A percentile compares a stretch with the other conserved stretches of the same genome.
These are phyloP conservation scores for Aspergillus persii DNA, from an alignment of 2,329 filamentous ascomycete genomes.

Conservation along the genomic window DNA sequence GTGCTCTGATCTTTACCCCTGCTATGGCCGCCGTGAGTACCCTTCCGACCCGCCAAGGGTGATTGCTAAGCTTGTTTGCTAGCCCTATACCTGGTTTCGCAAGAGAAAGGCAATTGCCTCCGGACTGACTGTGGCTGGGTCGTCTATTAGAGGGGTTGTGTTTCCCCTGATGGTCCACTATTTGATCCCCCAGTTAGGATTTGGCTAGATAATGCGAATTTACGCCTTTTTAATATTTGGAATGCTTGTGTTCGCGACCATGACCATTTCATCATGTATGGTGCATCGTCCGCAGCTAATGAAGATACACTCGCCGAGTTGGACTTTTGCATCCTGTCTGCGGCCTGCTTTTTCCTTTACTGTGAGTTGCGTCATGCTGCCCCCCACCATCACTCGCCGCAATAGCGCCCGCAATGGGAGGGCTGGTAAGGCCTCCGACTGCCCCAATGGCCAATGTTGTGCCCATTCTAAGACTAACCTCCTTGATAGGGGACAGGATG, in stretches of 20 bases:
- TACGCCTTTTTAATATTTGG: constrained; percentile 58
- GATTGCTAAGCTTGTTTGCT: neutral
- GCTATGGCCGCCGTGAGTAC: neutral
- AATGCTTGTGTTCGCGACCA: constrained; percentile 37
- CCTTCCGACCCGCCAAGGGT: neutral
- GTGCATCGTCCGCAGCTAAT: neutral
- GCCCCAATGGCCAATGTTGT: too few species aligned
- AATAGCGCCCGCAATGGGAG: too few species aligned
- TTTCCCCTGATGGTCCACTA: constrained; percentile 58
- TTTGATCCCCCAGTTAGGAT: constrained; percentile 51
- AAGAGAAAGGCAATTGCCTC: constrained; percentile 47
- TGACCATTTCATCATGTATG: neutral
- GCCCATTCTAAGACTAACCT: too few species aligned
- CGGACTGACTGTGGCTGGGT: constrained; percentile 3
- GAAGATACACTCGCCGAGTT: too few species aligned
- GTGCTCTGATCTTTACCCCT: neutral
- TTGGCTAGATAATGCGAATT: constrained; percentile 55
- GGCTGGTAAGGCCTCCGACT: too few species aligned
- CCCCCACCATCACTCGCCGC: too few species aligned
- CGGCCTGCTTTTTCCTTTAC: too few species aligned
- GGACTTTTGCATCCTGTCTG: too few species aligned
- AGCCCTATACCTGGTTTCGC: constrained; percentile 40
- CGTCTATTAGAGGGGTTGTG: constrained; percentile 55
- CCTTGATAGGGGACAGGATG: too few species aligned
- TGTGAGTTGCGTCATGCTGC: too few species aligned